Conservation (phyloP, 495 filamentous ascomycete genomes). For the Hyaloscypha variabilis region DNA sequence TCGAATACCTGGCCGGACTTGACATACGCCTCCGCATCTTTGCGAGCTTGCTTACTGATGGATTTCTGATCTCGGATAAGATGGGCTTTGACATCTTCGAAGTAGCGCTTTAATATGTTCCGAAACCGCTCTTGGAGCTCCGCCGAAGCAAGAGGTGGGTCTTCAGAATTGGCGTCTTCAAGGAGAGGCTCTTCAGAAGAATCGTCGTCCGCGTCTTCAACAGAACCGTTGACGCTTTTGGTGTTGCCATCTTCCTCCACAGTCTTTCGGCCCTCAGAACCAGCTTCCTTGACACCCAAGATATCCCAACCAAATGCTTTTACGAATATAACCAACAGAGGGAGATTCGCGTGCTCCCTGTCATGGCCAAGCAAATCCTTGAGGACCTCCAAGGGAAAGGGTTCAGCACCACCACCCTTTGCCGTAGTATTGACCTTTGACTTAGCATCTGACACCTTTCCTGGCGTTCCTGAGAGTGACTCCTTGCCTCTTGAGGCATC, state of each 20-base stretch:
- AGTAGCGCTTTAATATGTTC: constrained; percentile 85
- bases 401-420: constrained; percentile 68
- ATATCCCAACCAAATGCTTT: constrained; percentile 98
- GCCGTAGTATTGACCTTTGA: constrained; percentile 43
- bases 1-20: constrained; percentile 99
- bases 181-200: constrained; percentile 43
- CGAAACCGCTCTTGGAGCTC: constrained; percentile 86
- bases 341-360: constrained; percentile 87
- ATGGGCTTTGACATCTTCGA: constrained; percentile 91
- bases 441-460: constrained; percentile 57
- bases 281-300: constrained; percentile 71
- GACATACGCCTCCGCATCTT: constrained; percentile 97
- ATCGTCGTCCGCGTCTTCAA: constrained; percentile 52
- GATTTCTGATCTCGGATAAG: constrained; percentile 88
- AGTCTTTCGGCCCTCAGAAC: constrained; percentile 75
- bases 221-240: constrained; percentile 44
- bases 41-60: constrained; percentile 78
- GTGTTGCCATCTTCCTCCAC: constrained; percentile 84
- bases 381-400: constrained; percentile 92
- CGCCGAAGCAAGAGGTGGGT: constrained; percentile 70
- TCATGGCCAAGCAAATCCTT: constrained; percentile 96
- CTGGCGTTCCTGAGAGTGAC: constrained; percentile 45
- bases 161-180: constrained; percentile 48
- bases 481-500: constrained; percentile 74
- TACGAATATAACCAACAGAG: constrained; percentile 89